Evolutionary conservation across 192 early-diverging fungal species (phyloP).

Genomic region (Mycoemilia scoparia): DNA sequence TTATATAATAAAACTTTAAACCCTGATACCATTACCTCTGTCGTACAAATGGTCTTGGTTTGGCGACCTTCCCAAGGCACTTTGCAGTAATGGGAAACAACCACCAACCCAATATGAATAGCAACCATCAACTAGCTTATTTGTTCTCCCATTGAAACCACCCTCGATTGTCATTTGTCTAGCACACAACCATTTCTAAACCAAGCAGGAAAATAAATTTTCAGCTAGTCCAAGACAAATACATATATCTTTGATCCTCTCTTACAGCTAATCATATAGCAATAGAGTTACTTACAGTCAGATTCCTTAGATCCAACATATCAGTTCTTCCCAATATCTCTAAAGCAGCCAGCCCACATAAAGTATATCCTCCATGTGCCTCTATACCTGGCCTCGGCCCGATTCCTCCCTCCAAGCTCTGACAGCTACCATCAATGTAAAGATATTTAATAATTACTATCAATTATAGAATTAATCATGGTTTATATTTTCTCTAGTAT

Average conservation of each 20-base stretch:
- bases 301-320: conserved; percentile 36
- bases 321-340: conserved; percentile 52
- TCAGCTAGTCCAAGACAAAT: not conserved
- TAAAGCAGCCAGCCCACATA: conserved; percentile 78
- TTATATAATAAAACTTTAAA: conserved; percentile 1
- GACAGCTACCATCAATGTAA: too few relatives aligned
- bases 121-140: conserved; percentile 97
- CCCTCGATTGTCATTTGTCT: conserved; percentile 85
- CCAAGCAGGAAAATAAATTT: conserved; percentile 8
- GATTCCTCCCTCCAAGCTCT: conserved; percentile 90
- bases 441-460: too few relatives aligned
- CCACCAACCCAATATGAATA: conserved; percentile 95
- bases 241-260: not conserved
- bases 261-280: not conserved
- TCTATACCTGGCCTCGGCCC: conserved; percentile 65
- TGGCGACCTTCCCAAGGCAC: conserved; percentile 31
- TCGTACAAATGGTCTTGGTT: conserved; percentile 22
- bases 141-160: conserved; percentile 87
- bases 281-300: too few relatives aligned
- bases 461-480: too few relatives aligned
- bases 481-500: not conserved
- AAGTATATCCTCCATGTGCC: conserved; percentile 90
- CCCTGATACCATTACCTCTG: too few relatives aligned
- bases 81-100: conserved; percentile 42
- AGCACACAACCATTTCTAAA: conserved; percentile 51